These are phyloP conservation scores for Immersiella caudata DNA, from an alignment of 495 filamentous ascomycete species.

Conservation along the genomic window DNA sequence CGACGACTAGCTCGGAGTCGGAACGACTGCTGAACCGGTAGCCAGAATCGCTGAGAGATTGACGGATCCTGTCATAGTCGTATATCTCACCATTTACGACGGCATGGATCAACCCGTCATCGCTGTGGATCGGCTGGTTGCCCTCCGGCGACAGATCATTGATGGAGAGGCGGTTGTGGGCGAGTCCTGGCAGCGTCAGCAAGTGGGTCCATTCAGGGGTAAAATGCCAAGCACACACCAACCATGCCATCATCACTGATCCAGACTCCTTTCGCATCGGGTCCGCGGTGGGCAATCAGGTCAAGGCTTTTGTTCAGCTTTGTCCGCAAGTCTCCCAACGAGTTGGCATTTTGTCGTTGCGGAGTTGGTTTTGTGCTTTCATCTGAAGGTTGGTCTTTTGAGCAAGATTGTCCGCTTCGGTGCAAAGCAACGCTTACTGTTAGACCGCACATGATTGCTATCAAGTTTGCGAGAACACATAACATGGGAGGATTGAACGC, in stretches of 20 bases:
- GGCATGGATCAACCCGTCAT: slow-evolving; percentile 46
- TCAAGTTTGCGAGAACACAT: background rate
- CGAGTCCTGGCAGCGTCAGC: slow-evolving; percentile 15
- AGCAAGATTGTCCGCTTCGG: background rate
- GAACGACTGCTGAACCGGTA: slow-evolving; percentile 44
- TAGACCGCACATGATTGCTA: slow-evolving; percentile 23
- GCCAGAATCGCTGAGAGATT: slow-evolving; percentile 30
- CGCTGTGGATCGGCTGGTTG: slow-evolving; percentile 51
- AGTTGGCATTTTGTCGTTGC: background rate
- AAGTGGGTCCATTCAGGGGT: background rate
- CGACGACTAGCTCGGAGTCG: slow-evolving; percentile 55
- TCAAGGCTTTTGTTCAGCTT: slow-evolving; percentile 35
- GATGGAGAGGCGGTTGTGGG: slow-evolving; percentile 49
- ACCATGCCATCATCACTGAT: slow-evolving; percentile 40
- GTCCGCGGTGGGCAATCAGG: slow-evolving; percentile 51
- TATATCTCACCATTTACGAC: slow-evolving; percentile 62
- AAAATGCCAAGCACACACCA: slow-evolving; percentile 2
- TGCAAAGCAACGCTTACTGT: slow-evolving; percentile 18
- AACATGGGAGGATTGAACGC: background rate
- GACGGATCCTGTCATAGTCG: slow-evolving; percentile 48
- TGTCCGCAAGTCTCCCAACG: background rate
- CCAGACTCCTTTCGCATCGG: slow-evolving; percentile 52
- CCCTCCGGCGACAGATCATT: slow-evolving; percentile 52
- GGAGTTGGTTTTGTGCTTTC: slow-evolving; percentile 1
- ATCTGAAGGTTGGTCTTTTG: background rate